A percentile compares a stretch with the other conserved stretches of the same genome.
Conservation (phyloP, 2,329 filamentous ascomycete species). For the Sporothrix protearum region DNA sequence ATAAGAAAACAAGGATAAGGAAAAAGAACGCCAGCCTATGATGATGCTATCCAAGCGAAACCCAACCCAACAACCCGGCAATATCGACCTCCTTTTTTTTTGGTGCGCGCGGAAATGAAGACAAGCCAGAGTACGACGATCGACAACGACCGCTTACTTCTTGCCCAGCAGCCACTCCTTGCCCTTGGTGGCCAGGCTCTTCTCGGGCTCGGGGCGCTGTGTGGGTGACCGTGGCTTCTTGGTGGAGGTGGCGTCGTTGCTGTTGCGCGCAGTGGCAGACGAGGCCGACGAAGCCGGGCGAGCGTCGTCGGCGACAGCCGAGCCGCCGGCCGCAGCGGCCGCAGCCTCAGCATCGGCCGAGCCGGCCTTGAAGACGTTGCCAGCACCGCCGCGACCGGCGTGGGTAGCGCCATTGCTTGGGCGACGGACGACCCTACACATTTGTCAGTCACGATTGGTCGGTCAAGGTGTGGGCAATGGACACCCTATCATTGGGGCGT, state of each 20-base stretch:
- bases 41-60: conserved; percentile 6
- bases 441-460: too few species aligned
- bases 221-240: conserved; percentile 24
- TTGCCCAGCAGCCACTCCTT: conserved; percentile 51
- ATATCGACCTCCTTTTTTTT: conserved; percentile 14
- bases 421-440: conserved; percentile 53
- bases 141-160: conserved; percentile 37
- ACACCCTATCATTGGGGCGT: neutral
- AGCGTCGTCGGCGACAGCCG: conserved; percentile 36
- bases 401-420: conserved; percentile 59
- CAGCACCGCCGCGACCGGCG: conserved; percentile 70
- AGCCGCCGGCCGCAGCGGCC: conserved; percentile 30
- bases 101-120: neutral
- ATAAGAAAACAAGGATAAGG: too few species aligned
- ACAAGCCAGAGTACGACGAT: neutral
- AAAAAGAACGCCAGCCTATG: conserved; percentile 7
- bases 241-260: conserved; percentile 22
- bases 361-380: conserved; percentile 60
- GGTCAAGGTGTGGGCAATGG: too few species aligned
- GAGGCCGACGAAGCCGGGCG: conserved; percentile 13
- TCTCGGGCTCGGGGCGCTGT: conserved; percentile 29
- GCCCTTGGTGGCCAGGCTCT: conserved; percentile 42
- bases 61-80: neutral
- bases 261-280: conserved; percentile 27
- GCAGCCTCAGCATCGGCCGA: conserved; percentile 40